Conservation (phyloP, 2,329 filamentous ascomycete genomes). For the Volutella citrinella region DNA sequence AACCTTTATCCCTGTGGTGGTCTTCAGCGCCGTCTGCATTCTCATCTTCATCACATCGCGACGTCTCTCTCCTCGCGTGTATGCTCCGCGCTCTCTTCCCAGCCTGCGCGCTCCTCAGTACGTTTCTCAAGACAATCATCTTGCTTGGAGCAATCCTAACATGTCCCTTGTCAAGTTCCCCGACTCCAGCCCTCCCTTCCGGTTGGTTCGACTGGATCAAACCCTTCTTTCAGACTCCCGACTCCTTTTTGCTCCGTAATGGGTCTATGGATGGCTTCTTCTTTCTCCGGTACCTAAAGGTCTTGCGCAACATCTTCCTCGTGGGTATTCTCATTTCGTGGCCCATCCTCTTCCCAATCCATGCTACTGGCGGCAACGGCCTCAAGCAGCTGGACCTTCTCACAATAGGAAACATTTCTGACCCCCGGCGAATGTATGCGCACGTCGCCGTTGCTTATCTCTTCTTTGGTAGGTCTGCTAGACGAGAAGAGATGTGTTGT, state of each 20-base stretch:
- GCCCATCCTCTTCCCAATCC: constrained; percentile 83
- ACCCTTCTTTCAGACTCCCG: constrained; percentile 64
- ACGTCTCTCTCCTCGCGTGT: constrained; percentile 48
- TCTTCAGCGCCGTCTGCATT: constrained; percentile 50
- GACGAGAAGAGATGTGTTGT: too few relatives aligned
- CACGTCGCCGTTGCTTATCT: constrained; percentile 78
- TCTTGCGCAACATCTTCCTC: constrained; percentile 80
- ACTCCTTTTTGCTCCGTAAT: constrained; percentile 82
- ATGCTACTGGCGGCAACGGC: constrained; percentile 72
- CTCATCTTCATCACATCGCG: constrained; percentile 48
- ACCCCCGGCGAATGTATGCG: constrained; percentile 67
- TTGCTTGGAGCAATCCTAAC: too few relatives aligned
- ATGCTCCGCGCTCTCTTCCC: constrained; percentile 50
- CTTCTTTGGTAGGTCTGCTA: constrained; percentile 51
- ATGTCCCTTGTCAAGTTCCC: constrained; percentile 17
- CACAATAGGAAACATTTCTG: constrained; percentile 71
- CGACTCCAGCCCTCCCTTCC: constrained; percentile 51
- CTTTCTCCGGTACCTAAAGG: constrained; percentile 67
- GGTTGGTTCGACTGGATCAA: constrained; percentile 67
- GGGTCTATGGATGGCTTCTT: constrained; percentile 91
- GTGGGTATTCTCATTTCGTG: constrained; percentile 82
- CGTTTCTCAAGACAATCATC: too few relatives aligned
- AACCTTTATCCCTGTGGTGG: constrained; percentile 52
- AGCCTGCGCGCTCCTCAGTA: constrained; percentile 45
- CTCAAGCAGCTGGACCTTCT: constrained; percentile 70